A percentile compares a stretch with the other conserved stretches of the same genome.
Evolutionary conservation across 192 early-diverging fungal species (phyloP).

Genomic region (Martensiomyces pterosporus): DNA sequence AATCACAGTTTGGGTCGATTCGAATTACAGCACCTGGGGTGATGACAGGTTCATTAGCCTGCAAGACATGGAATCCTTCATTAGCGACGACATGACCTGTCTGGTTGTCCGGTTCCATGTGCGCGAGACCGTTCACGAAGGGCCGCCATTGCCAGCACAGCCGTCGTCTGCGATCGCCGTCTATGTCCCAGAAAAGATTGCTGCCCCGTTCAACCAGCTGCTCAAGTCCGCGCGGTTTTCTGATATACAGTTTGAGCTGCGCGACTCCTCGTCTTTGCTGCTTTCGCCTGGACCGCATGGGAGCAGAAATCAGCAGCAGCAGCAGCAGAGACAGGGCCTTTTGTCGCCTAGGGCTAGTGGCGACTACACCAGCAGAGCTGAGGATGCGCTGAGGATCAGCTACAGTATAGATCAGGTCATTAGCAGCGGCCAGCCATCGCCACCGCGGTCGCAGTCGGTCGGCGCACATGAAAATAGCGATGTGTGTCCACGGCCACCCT

Average conservation of each 20-base stretch:
- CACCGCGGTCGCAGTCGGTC: slow-evolving; percentile 12
- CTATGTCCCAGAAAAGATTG: slow-evolving; percentile 42
- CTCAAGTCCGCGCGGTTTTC: slow-evolving; percentile 44
- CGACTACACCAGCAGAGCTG: slow-evolving; percentile 7
- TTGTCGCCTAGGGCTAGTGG: slow-evolving; percentile 24
- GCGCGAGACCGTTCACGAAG: slow-evolving; percentile 33
- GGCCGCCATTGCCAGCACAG: slow-evolving; percentile 14
- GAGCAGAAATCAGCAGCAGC: too few relatives aligned
- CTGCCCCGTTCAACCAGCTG: slow-evolving; percentile 46
- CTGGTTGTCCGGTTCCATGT: slow-evolving; percentile 45
- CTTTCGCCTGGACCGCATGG: slow-evolving; percentile 33
- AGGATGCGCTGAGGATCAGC: slow-evolving; percentile 26
- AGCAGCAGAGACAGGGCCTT: slow-evolving; percentile 10
- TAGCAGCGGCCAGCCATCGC: slow-evolving; percentile 13
- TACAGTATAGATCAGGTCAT: slow-evolving; percentile 8
- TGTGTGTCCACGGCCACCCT: slow-evolving; percentile 10
- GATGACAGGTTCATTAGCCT: slow-evolving; percentile 43
- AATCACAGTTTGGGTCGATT: slow-evolving; percentile 48
- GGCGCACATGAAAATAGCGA: too few relatives aligned
- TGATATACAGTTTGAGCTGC: slow-evolving; percentile 47
- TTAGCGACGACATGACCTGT: slow-evolving; percentile 36
- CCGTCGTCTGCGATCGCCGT: slow-evolving; percentile 42
- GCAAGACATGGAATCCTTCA: slow-evolving; percentile 27
- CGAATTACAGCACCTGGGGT: slow-evolving; percentile 44
- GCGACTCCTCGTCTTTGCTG: slow-evolving; percentile 32